Conservation (phyloP, 495 filamentous ascomycete genomes). For the Penicillium mononematosum region DNA sequence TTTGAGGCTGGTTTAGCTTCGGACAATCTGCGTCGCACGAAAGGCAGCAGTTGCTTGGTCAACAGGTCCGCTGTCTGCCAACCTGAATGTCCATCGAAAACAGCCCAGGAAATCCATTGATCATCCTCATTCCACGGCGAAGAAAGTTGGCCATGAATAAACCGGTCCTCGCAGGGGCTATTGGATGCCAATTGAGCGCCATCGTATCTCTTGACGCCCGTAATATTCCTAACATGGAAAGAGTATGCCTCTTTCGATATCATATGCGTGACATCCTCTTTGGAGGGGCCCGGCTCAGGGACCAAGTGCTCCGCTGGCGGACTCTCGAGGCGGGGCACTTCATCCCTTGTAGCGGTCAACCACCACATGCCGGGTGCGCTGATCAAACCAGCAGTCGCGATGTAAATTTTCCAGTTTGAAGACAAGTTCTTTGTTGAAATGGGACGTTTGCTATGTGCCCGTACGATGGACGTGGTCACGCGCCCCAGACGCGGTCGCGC, state of each 20-base stretch:
- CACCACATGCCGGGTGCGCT: slow-evolving; percentile 27
- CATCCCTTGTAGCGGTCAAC: slow-evolving; percentile 17
- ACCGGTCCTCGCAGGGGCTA: slow-evolving; percentile 48
- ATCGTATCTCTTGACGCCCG: slow-evolving; percentile 44
- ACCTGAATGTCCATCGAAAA: slow-evolving; percentile 55
- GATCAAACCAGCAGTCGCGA: slow-evolving; percentile 17
- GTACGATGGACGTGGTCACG: slow-evolving; percentile 12
- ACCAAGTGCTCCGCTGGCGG: slow-evolving; percentile 16
- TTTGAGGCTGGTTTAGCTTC: slow-evolving; percentile 22
- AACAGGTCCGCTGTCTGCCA: slow-evolving; percentile 45
- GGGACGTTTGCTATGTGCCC: neutral
- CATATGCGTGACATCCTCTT: slow-evolving; percentile 27
- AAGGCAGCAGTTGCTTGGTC: slow-evolving; percentile 39
- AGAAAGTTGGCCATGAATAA: slow-evolving; percentile 44
- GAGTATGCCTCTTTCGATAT: slow-evolving; percentile 34
- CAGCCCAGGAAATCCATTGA: slow-evolving; percentile 48
- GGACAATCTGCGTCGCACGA: slow-evolving; percentile 35
- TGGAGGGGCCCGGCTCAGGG: slow-evolving; percentile 18
- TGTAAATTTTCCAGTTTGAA: slow-evolving; percentile 13
- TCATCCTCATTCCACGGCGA: slow-evolving; percentile 33
- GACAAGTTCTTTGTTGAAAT: slow-evolving; percentile 19
- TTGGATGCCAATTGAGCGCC: slow-evolving; percentile 48
- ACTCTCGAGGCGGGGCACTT: slow-evolving; percentile 22
- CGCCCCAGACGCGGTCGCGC: slow-evolving; percentile 19
- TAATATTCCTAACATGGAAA: slow-evolving; percentile 23